Evolutionary conservation across 768 basidiomycete species (phyloP), one percentile per base, ranked within the genome.

Genomic region (Rhodosporidiobolus sp.): DNA sequence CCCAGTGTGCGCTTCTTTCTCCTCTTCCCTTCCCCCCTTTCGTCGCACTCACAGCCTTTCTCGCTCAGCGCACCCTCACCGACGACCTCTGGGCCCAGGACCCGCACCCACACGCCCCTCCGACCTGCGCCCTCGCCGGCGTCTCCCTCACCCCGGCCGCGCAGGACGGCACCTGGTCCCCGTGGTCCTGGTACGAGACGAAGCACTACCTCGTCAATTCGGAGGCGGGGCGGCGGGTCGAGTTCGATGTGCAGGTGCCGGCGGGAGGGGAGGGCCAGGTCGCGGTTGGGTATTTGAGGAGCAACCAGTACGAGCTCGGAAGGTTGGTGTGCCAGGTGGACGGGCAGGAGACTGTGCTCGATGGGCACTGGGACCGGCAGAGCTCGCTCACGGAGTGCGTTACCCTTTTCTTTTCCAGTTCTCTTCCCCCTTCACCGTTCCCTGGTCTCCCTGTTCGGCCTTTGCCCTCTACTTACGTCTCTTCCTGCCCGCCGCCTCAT

Each of bases 171-270:
- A 26, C 26, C 2, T 65, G 63, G 63, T 14, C 43, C 20, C 8
- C 30, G 1, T 65, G 22, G 19, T 30, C 53, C 38, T 65, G 54
- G 54, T n/a, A 20, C n/a, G 22, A 55, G 14, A 43, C 34, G 53
- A 65, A 65, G 63, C 45, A 5, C 12, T 65, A 65, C 43, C n/a
- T 65, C 17, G 17, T 28, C n/a, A 28, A 53, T 22, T 24, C 24
- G 11, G 28, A 14, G 26, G 35, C n/a, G 2, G 63, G 28, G 17
- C n/a, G 20, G 22, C n/a, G 16, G n/a, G 17, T 65, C 30, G 53
- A 38, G 9, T 65, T 54, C 3, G 54, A 65, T n/a, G 63, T 65
- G 28, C 9, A 45, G 30, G 16, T 65, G 4, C 45, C 14, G 0
- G 45, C 16, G 1, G 59, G 45, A 3, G 43, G 53, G 7, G 28